phyloP scores from a whole-genome alignment of 2,329 filamentous ascomycete species.

The Gyromitra esculenta region DNA sequence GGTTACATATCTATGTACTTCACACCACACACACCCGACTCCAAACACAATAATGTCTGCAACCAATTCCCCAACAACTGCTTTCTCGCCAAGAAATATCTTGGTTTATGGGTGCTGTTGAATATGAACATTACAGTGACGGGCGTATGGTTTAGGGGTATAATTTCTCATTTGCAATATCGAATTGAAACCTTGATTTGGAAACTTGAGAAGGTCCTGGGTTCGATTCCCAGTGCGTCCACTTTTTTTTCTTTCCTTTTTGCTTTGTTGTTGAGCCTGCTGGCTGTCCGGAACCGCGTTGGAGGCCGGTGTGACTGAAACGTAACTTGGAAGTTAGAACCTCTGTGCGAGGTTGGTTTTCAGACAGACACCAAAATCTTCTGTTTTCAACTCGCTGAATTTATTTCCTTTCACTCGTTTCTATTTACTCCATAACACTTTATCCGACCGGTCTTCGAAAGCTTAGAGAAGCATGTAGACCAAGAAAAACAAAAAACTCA shows the following conservation, averaged over 20 bases:
- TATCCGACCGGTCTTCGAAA: background rate
- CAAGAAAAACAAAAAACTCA: background rate
- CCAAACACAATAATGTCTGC: no score
- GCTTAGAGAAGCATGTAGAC: background rate
- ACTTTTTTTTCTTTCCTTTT: slow-evolving; percentile 14
- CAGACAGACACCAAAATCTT: background rate
- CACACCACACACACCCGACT: no score
- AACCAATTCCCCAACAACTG: no score
- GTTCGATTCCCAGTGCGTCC: slow-evolving; percentile 50
- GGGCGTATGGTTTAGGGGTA: slow-evolving; percentile 48
- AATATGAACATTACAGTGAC: no score
- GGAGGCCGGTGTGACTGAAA: no score
- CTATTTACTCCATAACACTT: background rate
- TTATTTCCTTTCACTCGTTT: background rate
- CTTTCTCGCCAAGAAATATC: background rate
- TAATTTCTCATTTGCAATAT: slow-evolving; percentile 47
- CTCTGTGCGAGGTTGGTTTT: background rate
- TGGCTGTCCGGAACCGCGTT: background rate
- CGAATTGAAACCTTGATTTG: background rate
- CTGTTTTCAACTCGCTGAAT: background rate
- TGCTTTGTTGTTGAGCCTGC: no score
- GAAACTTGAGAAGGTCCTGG: slow-evolving; percentile 46
- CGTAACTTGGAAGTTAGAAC: no score
- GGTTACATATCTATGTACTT: no score
- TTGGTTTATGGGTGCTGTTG: no score